phyloP scores from a whole-genome alignment of 2,329 filamentous ascomycete genomes.

The Chaetothyriales sp. region DNA sequence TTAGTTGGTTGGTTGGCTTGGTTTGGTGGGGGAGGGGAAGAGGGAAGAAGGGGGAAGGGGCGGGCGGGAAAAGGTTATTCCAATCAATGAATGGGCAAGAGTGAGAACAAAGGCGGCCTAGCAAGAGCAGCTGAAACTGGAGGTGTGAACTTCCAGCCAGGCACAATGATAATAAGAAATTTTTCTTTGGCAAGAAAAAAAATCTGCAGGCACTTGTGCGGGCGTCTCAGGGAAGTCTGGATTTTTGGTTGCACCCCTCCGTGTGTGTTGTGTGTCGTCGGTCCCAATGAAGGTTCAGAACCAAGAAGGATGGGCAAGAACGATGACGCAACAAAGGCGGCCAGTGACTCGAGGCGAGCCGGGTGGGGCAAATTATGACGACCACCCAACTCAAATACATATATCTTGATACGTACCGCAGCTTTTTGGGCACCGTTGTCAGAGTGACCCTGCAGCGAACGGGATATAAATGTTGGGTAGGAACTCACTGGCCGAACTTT shows the following conservation, averaged over 20 bases:
- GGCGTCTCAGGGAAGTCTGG: background rate
- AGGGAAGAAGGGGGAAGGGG: no score
- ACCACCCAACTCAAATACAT: background rate
- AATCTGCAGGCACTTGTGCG: background rate
- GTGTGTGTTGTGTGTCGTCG: no score
- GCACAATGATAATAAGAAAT: no score
- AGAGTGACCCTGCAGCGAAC: background rate
- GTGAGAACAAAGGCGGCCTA: no score
- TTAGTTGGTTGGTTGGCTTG: background rate
- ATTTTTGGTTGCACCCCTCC: background rate
- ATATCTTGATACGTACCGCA: background rate
- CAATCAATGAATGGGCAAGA: no score
- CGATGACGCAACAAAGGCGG: background rate
- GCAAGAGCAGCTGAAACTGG: no score
- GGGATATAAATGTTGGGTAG: background rate
- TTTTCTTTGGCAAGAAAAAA: background rate
- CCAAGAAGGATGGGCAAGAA: background rate
- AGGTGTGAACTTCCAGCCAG: no score
- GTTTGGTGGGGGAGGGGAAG: no score
- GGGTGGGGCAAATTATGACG: background rate
- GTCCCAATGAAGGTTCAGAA: background rate
- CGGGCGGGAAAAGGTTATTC: no score
- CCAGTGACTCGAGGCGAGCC: background rate
- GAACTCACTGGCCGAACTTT: background rate
- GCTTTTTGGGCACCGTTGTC: background rate